Evolutionary conservation across 495 filamentous ascomycete genomes (phyloP).

Genomic region (Endocarpon pusillum): DNA sequence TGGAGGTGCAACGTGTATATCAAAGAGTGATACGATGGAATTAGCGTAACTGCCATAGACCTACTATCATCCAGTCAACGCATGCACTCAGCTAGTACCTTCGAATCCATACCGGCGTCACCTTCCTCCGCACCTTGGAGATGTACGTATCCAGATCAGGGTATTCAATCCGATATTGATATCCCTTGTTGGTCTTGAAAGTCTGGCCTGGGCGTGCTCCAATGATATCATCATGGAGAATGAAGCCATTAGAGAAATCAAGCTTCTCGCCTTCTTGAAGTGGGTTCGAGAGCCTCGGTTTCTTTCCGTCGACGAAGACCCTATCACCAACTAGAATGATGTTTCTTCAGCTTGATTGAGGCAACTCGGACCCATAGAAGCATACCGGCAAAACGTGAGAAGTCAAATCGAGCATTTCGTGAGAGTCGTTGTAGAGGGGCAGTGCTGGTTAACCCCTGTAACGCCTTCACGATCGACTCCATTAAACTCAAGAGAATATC

Average conservation of each 20-base stretch:
- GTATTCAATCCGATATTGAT: slow-evolving; percentile 34
- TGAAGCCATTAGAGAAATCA: slow-evolving; percentile 28
- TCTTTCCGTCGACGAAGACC: slow-evolving; percentile 34
- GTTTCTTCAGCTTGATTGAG: background rate
- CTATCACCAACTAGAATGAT: slow-evolving; percentile 36
- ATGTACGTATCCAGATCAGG: slow-evolving; percentile 61
- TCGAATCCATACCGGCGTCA: slow-evolving; percentile 56
- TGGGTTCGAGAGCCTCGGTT: slow-evolving; percentile 31
- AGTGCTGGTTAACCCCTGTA: too few species aligned
- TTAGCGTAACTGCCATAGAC: slow-evolving; percentile 59
- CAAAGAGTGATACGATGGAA: slow-evolving; percentile 54
- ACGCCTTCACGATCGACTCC: too few species aligned
- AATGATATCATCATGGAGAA: slow-evolving; percentile 46
- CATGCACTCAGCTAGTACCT: too few species aligned
- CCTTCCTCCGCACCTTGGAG: slow-evolving; percentile 39
- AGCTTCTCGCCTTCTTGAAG: slow-evolving; percentile 28
- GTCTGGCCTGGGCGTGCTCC: slow-evolving; percentile 38
- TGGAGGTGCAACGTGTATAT: slow-evolving; percentile 41
- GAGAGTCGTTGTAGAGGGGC: too few species aligned
- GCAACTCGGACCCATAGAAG: too few species aligned
- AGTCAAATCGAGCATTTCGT: background rate
- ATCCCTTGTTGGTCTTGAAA: slow-evolving; percentile 33
- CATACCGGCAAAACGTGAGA: background rate
- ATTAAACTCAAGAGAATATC: too few species aligned
- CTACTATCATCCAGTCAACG: too few species aligned